Conservation (phyloP, 2,329 filamentous ascomycete species). For the Geosmithia putterillii region DNA sequence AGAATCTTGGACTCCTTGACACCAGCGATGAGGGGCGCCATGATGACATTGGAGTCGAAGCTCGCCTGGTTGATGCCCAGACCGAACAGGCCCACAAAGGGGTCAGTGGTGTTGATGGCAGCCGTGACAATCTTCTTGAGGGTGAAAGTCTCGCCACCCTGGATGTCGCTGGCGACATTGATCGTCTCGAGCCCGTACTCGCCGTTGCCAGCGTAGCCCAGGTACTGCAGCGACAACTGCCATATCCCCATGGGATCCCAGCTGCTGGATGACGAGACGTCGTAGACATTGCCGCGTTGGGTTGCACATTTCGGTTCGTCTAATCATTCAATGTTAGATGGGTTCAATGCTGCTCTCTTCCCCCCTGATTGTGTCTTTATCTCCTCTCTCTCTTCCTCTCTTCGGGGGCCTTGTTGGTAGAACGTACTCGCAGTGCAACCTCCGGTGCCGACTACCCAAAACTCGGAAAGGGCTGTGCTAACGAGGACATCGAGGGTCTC, state of each 20-base stretch:
- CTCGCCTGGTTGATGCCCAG: conserved; percentile 41
- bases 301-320: conserved; percentile 39
- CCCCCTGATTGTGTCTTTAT: neutral
- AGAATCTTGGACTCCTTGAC: conserved; percentile 48
- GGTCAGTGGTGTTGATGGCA: conserved; percentile 41
- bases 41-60: conserved; percentile 35
- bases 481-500: conserved; percentile 29
- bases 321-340: conserved; percentile 7
- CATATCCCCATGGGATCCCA: conserved; percentile 50
- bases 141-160: conserved; percentile 18
- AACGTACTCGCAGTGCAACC: conserved; percentile 40
- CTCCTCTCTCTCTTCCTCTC: neutral
- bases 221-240: conserved; percentile 44
- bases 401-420: too few relatives aligned
- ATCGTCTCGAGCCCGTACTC: conserved; percentile 48
- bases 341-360: neutral
- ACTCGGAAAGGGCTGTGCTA: conserved; percentile 59
- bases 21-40: conserved; percentile 41
- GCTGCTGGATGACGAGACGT: conserved; percentile 36
- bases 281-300: conserved; percentile 47
- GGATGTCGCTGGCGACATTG: conserved; percentile 21
- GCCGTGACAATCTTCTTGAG: conserved; percentile 35
- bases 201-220: conserved; percentile 49
- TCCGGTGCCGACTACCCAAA: conserved; percentile 51
- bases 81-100: conserved; percentile 42